Conservation (phyloP, 345 rosid genomes). For the Pseudoturritis turrita region DNA sequence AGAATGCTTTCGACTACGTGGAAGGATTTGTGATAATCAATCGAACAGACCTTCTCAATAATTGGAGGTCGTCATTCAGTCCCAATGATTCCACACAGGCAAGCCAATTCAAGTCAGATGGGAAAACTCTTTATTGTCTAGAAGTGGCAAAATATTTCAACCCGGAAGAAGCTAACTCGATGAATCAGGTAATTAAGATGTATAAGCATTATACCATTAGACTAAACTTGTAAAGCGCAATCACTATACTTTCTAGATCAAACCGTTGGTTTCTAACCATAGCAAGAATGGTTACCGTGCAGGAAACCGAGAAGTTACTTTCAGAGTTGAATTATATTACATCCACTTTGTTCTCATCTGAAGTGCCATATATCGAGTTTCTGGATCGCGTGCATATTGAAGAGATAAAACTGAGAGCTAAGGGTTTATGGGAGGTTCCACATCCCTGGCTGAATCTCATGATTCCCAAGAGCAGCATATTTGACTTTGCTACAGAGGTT, state of each 20-base stretch:
- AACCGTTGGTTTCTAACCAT: conserved; percentile 20
- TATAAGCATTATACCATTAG: neutral
- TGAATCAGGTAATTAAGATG: conserved; percentile 54
- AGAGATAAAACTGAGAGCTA: conserved; percentile 60
- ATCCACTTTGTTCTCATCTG: conserved; percentile 63
- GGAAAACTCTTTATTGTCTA: conserved; percentile 76
- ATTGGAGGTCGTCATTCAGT: conserved; percentile 80
- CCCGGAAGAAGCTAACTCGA: conserved; percentile 39
- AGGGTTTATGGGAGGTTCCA: conserved; percentile 91
- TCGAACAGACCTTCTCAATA: conserved; percentile 67
- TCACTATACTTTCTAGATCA: neutral
- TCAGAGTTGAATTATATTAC: conserved; percentile 62
- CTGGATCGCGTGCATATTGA: conserved; percentile 80
- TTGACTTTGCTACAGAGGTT: conserved; percentile 50
- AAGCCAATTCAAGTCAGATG: conserved; percentile 66
- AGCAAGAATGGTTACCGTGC: conserved; percentile 23
- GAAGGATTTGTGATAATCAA: conserved; percentile 88
- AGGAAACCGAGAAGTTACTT: conserved; percentile 53
- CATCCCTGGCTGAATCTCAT: conserved; percentile 98
- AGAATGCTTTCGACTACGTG: conserved; percentile 69
- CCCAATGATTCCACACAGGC: conserved; percentile 70
- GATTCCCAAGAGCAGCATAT: conserved; percentile 60
- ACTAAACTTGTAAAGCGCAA: neutral
- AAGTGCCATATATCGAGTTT: conserved; percentile 72
- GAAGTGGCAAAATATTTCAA: conserved; percentile 79